Percentiles rank a stretch among this genome's conserved stretches.
Evolutionary conservation across 139 green algal species (phyloP).

Genomic region (Gonium pectorale): DNA sequence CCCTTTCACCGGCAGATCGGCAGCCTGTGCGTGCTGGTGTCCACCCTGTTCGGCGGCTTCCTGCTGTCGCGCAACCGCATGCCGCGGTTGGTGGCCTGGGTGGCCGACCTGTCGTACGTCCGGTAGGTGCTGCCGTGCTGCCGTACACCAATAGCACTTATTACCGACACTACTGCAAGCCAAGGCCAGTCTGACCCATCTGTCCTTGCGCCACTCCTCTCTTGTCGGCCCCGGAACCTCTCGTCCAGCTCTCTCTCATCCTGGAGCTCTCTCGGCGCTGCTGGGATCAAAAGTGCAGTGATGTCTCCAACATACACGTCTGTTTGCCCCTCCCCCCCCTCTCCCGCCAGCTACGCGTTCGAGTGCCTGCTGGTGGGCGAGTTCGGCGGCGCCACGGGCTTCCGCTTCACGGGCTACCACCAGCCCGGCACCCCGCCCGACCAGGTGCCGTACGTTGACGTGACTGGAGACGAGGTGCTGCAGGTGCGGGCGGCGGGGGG

Average conservation of each 20-base stretch:
- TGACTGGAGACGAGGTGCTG: conserved; percentile 71
- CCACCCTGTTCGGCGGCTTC: conserved; percentile 75
- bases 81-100: conserved; percentile 50
- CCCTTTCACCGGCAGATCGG: conserved; percentile 42
- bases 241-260: too few relatives aligned
- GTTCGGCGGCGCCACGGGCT: conserved; percentile 68
- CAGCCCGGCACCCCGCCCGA: conserved; percentile 57
- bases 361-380: conserved; percentile 79
- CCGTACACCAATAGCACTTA: too few relatives aligned
- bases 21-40: conserved; percentile 64
- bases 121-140: too few relatives aligned
- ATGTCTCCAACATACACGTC: too few relatives aligned
- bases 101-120: conserved; percentile 58
- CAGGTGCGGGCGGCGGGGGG: neutral
- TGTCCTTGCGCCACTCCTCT: neutral
- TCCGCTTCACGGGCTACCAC: conserved; percentile 71
- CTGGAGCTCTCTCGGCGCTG: too few relatives aligned
- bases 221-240: too few relatives aligned
- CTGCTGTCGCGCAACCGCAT: conserved; percentile 69
- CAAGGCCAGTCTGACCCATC: too few relatives aligned
- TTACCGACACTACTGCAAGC: too few relatives aligned
- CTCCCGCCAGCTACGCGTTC: conserved; percentile 69
- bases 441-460: conserved; percentile 58
- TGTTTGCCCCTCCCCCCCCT: neutral
- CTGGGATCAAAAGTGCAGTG: too few relatives aligned